Base-by-base conservation (phyloP, 1,284 basidiomycete species). In the Wallemia mellicola region DNA sequence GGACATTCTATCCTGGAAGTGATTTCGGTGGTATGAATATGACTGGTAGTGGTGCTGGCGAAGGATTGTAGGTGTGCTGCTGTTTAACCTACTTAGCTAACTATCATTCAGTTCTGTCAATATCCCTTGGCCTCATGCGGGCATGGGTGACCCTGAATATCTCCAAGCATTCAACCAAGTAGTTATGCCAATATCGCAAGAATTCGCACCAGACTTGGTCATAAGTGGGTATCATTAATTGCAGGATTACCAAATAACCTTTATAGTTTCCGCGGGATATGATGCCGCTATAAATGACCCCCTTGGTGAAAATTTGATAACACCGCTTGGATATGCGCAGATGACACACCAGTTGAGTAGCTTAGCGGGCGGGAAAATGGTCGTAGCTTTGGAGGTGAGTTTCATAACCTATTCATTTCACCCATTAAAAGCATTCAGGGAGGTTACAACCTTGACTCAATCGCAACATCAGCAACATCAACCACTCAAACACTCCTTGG, bases 321-420 rank as follows among this genome's bases (percentile, higher is more conserved):
- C 85, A 1, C 94, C 94, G 0, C 77, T 80, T n/a, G 92, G 89
- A 1, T 99, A 89, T 68, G 89, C 89, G 0, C 92, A 96, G 66
- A 96, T 99, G 91, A 95, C 94, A 1, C 85, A 95, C 66, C 89
- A 94, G 82, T 75, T 99, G 2, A 78, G 80, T 54, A 79, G 83
- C n/a, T 75, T 98, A 9, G 91, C 92, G 14, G 77, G 80, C 2
- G 94, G 94, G 3, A 83, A 80, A 65, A 66, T 96, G 5, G 86
- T 94, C 15, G 87, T 94, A 24, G 89, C 88, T 2, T 77, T 99
- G 27, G 94, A 99, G 77, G 89, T 88, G 61, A 58, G 70, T 63
- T 32, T 22, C 59, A 27, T 24, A 24, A 27, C 28, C 19, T 14
- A 27, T 27, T 62, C 25, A 27, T 1, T 24, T 48, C 59, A 58